Evolutionary conservation across 306 rosid genomes (phyloP).

Genomic region (Acacia crassicarpa): DNA sequence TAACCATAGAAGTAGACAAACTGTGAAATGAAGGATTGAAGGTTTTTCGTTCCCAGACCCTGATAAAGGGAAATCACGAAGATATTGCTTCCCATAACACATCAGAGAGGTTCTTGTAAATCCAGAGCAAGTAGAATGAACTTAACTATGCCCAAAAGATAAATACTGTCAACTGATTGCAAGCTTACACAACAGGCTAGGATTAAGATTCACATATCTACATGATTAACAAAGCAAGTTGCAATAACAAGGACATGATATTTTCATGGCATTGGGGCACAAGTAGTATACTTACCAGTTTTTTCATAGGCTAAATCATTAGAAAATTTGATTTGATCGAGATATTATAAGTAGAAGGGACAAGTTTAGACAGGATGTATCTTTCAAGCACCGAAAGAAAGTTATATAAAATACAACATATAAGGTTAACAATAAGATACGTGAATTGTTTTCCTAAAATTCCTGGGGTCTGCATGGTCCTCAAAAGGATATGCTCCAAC

Average conservation of each 20-base stretch:
- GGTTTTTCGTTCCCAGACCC: constrained; percentile 91
- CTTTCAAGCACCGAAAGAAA: not conserved
- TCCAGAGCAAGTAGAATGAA: constrained; percentile 30
- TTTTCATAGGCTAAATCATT: constrained; percentile 8
- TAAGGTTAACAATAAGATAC: too few species aligned
- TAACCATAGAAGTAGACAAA: constrained; percentile 95
- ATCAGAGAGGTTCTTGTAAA: constrained; percentile 80
- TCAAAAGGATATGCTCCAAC: too few species aligned
- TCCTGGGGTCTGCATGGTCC: too few species aligned
- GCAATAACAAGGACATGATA: constrained; percentile 9
- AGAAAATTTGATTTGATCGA: constrained; percentile 2
- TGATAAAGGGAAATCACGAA: constrained; percentile 84
- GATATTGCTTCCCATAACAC: constrained; percentile 90
- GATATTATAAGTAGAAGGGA: not conserved
- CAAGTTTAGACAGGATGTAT: not conserved
- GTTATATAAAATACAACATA: too few species aligned
- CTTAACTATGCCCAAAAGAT: constrained; percentile 17
- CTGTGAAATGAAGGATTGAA: constrained; percentile 91
- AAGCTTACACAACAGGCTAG: not conserved
- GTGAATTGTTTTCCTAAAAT: too few species aligned
- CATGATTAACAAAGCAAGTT: constrained; percentile 10
- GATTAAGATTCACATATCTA: constrained; percentile 19
- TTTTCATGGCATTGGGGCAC: not conserved
- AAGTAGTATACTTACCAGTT: not conserved
- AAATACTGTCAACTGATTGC: not conserved